These are phyloP conservation scores for Mimosa bimucronata DNA, from an alignment of 306 rosid species.

Conservation along the genomic window DNA sequence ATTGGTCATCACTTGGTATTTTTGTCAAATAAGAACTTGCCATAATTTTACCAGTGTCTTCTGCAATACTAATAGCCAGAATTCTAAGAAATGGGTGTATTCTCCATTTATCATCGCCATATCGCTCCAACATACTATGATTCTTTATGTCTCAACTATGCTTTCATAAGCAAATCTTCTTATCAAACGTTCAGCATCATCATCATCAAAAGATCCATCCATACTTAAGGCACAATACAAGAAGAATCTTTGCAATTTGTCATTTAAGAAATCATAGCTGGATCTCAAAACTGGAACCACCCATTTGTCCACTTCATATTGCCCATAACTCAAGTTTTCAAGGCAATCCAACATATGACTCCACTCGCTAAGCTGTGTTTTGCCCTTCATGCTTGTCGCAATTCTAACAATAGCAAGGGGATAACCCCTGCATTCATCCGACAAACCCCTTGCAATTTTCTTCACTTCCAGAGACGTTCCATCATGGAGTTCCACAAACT, in stretches of 20 bases:
- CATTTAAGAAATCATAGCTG: background rate
- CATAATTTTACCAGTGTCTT: background rate
- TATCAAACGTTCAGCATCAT: background rate
- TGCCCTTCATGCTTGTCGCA: background rate
- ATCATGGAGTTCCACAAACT: background rate
- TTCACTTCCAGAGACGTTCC: background rate
- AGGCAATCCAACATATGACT: background rate
- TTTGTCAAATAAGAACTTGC: background rate
- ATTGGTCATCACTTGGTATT: background rate
- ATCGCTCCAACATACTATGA: background rate
- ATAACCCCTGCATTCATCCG: background rate
- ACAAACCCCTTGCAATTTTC: background rate
- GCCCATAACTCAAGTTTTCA: background rate
- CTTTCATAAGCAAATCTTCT: background rate
- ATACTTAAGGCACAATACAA: background rate
- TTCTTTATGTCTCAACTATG: background rate
- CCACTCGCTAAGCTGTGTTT: background rate
- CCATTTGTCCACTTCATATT: background rate
- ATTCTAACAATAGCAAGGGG: background rate
- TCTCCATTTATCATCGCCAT: fast-evolving
- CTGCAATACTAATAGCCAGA: too few species aligned
- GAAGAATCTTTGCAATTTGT: background rate
- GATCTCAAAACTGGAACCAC: background rate
- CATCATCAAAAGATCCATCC: background rate
- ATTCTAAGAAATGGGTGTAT: background rate